Conservation (phyloP, 1,139 yeast species). For the Hansenula lynferdii region DNA sequence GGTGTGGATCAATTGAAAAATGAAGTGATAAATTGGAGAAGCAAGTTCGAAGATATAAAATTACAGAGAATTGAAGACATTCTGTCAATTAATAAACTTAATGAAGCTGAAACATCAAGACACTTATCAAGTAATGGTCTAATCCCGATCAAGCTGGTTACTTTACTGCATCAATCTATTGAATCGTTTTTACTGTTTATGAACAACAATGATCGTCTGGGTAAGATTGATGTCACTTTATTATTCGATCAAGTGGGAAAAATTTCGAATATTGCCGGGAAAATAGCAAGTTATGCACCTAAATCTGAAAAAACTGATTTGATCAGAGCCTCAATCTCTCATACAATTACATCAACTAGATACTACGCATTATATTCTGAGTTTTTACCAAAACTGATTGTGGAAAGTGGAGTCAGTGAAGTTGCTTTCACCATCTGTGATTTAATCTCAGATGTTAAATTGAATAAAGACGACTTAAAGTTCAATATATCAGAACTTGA, state of each 20-base stretch:
- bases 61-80: conserved; percentile 16
- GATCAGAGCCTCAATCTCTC: conserved; percentile 68
- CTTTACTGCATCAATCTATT: conserved; percentile 13
- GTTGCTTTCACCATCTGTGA: conserved; percentile 72
- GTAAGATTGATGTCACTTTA: conserved; percentile 26
- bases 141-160: conserved; percentile 17
- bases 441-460: conserved; percentile 51
- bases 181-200: conserved; percentile 13
- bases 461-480: conserved; percentile 23
- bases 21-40: conserved; percentile 22
- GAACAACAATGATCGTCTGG: conserved; percentile 1
- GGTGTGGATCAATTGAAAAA: conserved; percentile 19
- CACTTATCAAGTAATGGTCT: conserved; percentile 11
- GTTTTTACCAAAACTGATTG: conserved; percentile 63
- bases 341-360: conserved; percentile 73
- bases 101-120: background rate
- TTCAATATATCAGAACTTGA: conserved; percentile 13
- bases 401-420: conserved; percentile 79
- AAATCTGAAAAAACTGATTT: conserved; percentile 27
- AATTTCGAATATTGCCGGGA: conserved; percentile 45
- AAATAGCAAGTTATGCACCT: conserved; percentile 44
- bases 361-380: conserved; percentile 64
- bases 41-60: conserved; percentile 19
- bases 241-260: conserved; percentile 53
- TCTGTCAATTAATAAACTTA: conserved; percentile 2